A percentile compares a stretch with the other conserved stretches of the same genome.
These are phyloP conservation scores for Teunomyces tritomae DNA, from an alignment of 805 yeast genomes.

Conservation along the genomic window DNA sequence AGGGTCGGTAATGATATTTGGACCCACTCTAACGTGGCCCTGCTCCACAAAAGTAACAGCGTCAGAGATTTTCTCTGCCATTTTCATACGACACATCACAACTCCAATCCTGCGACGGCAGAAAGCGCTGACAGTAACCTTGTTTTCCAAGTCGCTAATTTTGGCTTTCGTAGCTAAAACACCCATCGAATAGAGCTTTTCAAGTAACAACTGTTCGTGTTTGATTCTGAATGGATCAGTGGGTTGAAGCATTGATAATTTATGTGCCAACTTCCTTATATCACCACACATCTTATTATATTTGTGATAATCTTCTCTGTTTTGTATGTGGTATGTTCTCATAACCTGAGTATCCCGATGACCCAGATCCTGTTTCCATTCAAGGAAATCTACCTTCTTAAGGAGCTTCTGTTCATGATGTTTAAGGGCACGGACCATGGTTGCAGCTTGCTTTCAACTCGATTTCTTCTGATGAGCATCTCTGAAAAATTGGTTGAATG, in stretches of 20 bases:
- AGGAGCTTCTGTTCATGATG: constrained; percentile 94
- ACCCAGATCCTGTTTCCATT: constrained; percentile 95
- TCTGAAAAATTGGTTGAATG: background rate
- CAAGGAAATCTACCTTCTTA: constrained; percentile 92
- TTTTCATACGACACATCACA: constrained; percentile 88
- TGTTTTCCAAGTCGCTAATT: constrained; percentile 87
- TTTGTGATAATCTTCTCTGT: constrained; percentile 93
- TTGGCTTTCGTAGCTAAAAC: constrained; percentile 83
- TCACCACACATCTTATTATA: constrained; percentile 93
- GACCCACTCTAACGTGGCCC: constrained; percentile 97
- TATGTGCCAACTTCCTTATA: constrained; percentile 81
- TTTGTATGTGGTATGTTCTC: constrained; percentile 90
- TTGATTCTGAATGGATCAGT: constrained; percentile 82
- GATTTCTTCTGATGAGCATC: background rate
- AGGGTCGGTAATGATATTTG: constrained; percentile 92
- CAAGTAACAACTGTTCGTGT: constrained; percentile 85
- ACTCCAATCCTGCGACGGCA: constrained; percentile 93
- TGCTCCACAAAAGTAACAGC: constrained; percentile 93
- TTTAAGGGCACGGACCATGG: constrained; percentile 83
- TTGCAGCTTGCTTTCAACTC: constrained; percentile 6
- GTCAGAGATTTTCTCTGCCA: constrained; percentile 87
- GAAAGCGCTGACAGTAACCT: constrained; percentile 85
- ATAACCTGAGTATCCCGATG: constrained; percentile 97
- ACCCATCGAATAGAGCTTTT: constrained; percentile 87
- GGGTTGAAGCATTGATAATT: constrained; percentile 79